Evolutionary conservation across 2,329 filamentous ascomycete genomes (phyloP).

Genomic region (Neofusicoccum ribis): DNA sequence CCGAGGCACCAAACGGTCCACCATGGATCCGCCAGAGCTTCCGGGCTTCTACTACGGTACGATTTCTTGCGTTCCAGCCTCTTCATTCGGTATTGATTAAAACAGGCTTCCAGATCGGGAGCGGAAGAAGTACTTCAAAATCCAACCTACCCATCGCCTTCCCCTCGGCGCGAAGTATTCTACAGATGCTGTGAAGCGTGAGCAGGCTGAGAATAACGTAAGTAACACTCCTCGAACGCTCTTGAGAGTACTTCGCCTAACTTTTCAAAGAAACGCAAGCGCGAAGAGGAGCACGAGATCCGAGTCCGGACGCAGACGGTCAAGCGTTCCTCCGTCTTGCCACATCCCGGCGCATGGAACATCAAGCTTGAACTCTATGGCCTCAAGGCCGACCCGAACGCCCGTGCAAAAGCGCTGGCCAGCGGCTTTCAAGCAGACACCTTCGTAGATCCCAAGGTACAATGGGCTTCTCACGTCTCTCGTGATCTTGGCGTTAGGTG

Average conservation of each 20-base stretch:
- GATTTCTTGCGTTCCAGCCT: background rate
- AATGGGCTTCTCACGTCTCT: background rate
- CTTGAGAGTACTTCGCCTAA: background rate
- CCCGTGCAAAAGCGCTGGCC: constrained; percentile 15
- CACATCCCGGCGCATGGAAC: constrained; percentile 6
- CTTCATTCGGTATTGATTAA: background rate
- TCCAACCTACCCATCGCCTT: constrained; percentile 41
- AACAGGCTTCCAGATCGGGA: constrained; percentile 36
- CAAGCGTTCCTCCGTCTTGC: constrained; percentile 10
- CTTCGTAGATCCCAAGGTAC: background rate
- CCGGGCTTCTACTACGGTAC: constrained; percentile 51
- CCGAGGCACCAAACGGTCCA: background rate
- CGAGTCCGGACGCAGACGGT: background rate
- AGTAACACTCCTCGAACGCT: background rate
- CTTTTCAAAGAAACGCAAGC: constrained; percentile 2
- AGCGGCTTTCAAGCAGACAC: background rate
- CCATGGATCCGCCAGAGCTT: constrained; percentile 30
- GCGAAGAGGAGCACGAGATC: constrained; percentile 1
- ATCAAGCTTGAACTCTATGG: constrained; percentile 9
- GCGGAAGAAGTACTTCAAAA: constrained; percentile 53
- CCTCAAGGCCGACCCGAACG: constrained; percentile 1
- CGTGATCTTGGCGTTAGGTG: background rate
- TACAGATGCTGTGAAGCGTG: constrained; percentile 37
- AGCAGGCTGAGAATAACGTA: constrained; percentile 23
- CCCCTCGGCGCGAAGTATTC: constrained; percentile 42